These are phyloP conservation scores for Talaromyces adpressus DNA, from an alignment of 495 filamentous ascomycete genomes.

Conservation along the genomic window DNA sequence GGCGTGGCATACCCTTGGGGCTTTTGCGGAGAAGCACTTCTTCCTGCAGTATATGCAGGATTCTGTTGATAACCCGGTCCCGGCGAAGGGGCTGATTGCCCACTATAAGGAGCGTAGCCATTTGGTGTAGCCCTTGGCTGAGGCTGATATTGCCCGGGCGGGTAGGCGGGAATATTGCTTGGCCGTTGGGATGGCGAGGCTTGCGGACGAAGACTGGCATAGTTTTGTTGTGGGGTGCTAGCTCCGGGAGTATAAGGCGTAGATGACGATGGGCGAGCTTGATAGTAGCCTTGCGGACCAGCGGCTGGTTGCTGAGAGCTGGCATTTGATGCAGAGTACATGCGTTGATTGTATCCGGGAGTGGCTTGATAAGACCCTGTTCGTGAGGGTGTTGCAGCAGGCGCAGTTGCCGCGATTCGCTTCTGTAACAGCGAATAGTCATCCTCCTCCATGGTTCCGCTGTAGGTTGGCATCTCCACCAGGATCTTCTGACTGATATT, in stretches of 20 bases:
- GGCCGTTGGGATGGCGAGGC: conserved; percentile 39
- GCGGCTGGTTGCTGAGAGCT: conserved; percentile 24
- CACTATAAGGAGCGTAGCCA: conserved; percentile 29
- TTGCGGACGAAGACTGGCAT: conserved; percentile 30
- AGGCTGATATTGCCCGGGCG: conserved; percentile 31
- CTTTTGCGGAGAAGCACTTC: conserved; percentile 31
- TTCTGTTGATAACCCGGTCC: conserved; percentile 34
- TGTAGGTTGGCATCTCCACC: conserved; percentile 61
- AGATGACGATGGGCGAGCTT: conserved; percentile 30
- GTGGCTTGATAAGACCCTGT: conserved; percentile 24
- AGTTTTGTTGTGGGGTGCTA: conserved; percentile 20
- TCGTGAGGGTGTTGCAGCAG: conserved; percentile 25
- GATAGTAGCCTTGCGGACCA: conserved; percentile 34
- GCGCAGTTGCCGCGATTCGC: conserved; percentile 24
- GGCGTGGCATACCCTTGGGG: conserved; percentile 19
- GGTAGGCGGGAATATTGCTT: conserved; percentile 26
- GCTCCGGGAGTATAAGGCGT: conserved; percentile 25
- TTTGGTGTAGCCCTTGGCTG: conserved; percentile 35
- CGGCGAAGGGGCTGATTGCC: conserved; percentile 23
- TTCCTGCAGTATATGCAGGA: conserved; percentile 24
- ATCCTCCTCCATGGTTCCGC: conserved; percentile 83
- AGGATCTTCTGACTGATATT: conserved; percentile 78
- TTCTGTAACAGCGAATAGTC: conserved; percentile 44
- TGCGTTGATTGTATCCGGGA: conserved; percentile 29
- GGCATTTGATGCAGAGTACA: conserved; percentile 25